phyloP scores from a whole-genome alignment of 2,329 filamentous ascomycete genomes.

The Colletotrichum zoysiae region DNA sequence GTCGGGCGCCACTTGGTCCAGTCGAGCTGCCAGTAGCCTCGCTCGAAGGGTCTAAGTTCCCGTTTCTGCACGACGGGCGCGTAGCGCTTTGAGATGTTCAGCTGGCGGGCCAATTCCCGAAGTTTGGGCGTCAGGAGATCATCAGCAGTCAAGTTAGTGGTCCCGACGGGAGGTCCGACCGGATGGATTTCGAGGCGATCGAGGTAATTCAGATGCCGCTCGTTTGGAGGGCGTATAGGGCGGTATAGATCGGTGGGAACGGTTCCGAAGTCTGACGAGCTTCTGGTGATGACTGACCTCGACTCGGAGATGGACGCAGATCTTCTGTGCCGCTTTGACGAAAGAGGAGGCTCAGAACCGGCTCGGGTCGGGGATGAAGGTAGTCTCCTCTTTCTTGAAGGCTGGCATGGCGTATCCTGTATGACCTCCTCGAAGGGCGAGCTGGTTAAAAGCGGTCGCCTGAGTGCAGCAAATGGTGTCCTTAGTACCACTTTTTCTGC shows the following conservation, averaged over 20 bases:
- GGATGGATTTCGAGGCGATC: conserved; percentile 64
- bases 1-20: conserved; percentile 65
- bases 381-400: conserved; percentile 17
- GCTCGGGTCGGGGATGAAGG: conserved; percentile 41
- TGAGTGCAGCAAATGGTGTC: conserved; percentile 35
- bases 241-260: conserved; percentile 41
- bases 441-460: neutral
- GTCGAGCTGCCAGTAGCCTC: conserved; percentile 82
- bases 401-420: conserved; percentile 33
- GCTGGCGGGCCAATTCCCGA: conserved; percentile 63
- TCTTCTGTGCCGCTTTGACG: conserved; percentile 46
- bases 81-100: conserved; percentile 66
- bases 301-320: conserved; percentile 36
- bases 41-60: conserved; percentile 69
- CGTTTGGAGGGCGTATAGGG: conserved; percentile 39
- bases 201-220: conserved; percentile 45
- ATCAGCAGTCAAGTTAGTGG: conserved; percentile 55
- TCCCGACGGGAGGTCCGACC: conserved; percentile 65
- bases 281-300: conserved; percentile 47
- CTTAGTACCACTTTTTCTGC: conserved; percentile 36
- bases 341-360: conserved; percentile 51
- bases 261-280: conserved; percentile 51
- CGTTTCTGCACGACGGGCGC: conserved; percentile 58
- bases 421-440: conserved; percentile 27
- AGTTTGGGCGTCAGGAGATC: conserved; percentile 70